Base-by-base conservation (phyloP, 2,329 filamentous ascomycete species). In the Trichoderma simmonsii region DNA sequence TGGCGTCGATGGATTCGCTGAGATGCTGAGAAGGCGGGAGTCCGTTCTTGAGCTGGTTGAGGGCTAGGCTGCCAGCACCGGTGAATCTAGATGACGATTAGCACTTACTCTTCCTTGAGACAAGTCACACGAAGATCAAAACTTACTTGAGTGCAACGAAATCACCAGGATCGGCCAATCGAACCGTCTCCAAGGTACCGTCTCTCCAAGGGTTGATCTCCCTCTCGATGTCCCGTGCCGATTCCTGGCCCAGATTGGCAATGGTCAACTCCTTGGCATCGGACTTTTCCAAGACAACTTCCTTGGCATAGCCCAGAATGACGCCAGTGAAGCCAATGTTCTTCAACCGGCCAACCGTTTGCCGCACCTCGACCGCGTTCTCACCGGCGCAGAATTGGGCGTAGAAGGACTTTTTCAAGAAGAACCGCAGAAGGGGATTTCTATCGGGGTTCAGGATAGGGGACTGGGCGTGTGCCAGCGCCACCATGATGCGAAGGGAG, bases 321-420 rank as follows among this genome's bases (percentile, higher is more conserved):
- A 97, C 92, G 14, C 94, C 95, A 28, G 88, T 89, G 79, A 93
- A 97, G 2, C 95, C 95, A 59, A 95, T 89, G 36, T 85, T 81
- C 80, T 93, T 93, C 11, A 97, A 85, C 2, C 86, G 84, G 1
- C 85, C 79, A 34, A 94, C 88, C 0, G 92, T 94, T 34, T 80
- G 82, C 56, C 85, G 84, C 2, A 97, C 91, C 81, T 97, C 93
- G 1, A 80, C 77, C 0, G 87, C 85, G 63, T 88, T 92, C 81
- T 94, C 92, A 32, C 95, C 95, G 0, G 93, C 93, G 81, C 95
- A 98, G 81, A 97, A 98, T 77, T 98, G 95, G 28, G 90, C 90
- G 80, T 97, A 97, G 77, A 97, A 94, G 0, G 93, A 97, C 78
- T 90, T 88, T 80, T 94, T 94, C 64, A 97, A 85, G 56, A 94